Conservation (phyloP, 441 rosid species). For the Viola pubescens region DNA sequence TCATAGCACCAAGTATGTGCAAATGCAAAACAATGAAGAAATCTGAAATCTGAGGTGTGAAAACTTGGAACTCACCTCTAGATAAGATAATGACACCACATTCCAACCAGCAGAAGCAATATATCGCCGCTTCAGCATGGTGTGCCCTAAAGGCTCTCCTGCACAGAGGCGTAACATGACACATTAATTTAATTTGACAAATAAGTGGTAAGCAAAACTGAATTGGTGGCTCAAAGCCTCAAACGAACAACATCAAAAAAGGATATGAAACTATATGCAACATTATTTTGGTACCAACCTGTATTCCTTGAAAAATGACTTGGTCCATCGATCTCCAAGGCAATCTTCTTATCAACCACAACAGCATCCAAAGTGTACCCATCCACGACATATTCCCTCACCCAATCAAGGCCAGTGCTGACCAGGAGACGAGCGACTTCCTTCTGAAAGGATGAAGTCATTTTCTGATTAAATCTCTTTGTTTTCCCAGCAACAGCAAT, state of each 20-base stretch:
- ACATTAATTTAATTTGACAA: neutral
- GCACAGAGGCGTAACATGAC: slow-evolving; percentile 14
- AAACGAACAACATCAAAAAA: neutral
- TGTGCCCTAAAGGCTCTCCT: slow-evolving; percentile 82
- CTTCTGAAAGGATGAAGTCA: slow-evolving; percentile 75
- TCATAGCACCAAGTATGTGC: neutral
- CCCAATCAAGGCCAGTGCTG: slow-evolving; percentile 89
- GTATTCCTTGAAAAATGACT: slow-evolving; percentile 92
- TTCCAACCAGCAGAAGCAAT: slow-evolving; percentile 90
- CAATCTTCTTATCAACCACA: slow-evolving; percentile 68
- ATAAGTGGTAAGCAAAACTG: neutral
- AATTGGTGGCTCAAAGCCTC: neutral
- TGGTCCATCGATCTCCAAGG: slow-evolving; percentile 91
- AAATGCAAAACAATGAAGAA: neutral
- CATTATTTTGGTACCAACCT: slow-evolving; percentile 32
- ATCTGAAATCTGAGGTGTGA: slow-evolving; percentile 1
- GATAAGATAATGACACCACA: slow-evolving; percentile 62
- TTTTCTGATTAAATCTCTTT: slow-evolving; percentile 77
- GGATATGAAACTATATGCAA: slow-evolving; percentile 1
- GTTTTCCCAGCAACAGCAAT: slow-evolving; percentile 62
- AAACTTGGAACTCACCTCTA: slow-evolving; percentile 46
- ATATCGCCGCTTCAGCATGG: slow-evolving; percentile 70
- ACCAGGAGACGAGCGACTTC: slow-evolving; percentile 80
- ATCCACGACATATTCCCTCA: slow-evolving; percentile 57
- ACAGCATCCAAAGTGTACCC: slow-evolving; percentile 82